Evolutionary conservation across 129 eudicot species (phyloP).

Genomic region (Lactuca sativa): DNA sequence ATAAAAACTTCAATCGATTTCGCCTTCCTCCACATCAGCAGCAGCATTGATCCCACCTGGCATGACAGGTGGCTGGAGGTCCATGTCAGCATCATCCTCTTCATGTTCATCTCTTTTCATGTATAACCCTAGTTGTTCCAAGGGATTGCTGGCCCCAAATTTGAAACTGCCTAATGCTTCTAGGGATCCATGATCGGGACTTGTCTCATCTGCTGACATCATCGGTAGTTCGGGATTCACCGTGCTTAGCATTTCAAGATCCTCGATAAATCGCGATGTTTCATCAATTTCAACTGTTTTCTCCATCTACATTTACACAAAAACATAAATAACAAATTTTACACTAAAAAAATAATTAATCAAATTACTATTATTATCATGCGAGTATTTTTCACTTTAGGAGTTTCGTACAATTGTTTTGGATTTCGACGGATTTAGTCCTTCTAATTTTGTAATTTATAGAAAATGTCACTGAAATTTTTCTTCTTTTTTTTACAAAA

Average conservation of each 20-base stretch:
- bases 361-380: too few relatives aligned
- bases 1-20: slow-evolving; percentile 53
- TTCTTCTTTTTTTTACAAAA: too few relatives aligned
- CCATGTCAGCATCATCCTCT: slow-evolving; percentile 82
- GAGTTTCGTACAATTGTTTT: too few relatives aligned
- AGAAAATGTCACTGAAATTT: too few relatives aligned
- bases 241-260: slow-evolving; percentile 72
- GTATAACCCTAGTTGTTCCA: slow-evolving; percentile 88
- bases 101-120: slow-evolving; percentile 86
- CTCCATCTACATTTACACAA: slow-evolving; percentile 48
- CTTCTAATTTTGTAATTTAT: too few relatives aligned
- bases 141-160: slow-evolving; percentile 78
- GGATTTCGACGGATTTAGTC: too few relatives aligned
- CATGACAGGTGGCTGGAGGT: slow-evolving; percentile 31
- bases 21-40: slow-evolving; percentile 87
- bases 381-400: too few relatives aligned
- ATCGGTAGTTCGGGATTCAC: slow-evolving; percentile 52
- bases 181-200: slow-evolving; percentile 65
- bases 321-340: not conserved
- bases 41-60: slow-evolving; percentile 28
- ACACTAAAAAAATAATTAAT: too few relatives aligned
- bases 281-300: slow-evolving; percentile 89
- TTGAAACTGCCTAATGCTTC: slow-evolving; percentile 79
- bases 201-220: slow-evolving; percentile 56
- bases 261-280: slow-evolving; percentile 68